Evolutionary conservation across 371 early-diverging fungal species (phyloP).

Genomic region (Zopfochytrium polystomum): DNA sequence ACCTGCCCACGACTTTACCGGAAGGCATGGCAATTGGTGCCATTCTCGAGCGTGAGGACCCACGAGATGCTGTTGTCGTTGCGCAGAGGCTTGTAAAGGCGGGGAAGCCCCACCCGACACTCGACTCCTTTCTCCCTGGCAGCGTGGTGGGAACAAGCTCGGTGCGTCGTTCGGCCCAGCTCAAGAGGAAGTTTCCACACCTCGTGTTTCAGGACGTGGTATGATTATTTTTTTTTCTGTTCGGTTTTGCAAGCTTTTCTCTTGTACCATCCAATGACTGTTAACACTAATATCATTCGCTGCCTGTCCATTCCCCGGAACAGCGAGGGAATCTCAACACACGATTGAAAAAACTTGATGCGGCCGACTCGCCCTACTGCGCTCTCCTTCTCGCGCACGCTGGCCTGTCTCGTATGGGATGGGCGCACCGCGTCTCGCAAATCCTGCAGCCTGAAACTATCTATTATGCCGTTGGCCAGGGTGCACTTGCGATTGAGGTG

Average conservation of each 20-base stretch:
- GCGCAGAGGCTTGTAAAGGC: slow-evolving; percentile 25
- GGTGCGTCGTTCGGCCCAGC: slow-evolving; percentile 85
- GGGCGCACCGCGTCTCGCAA: slow-evolving; percentile 68
- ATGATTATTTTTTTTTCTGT: slow-evolving; percentile 30
- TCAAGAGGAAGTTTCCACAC: slow-evolving; percentile 74
- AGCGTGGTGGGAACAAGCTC: slow-evolving; percentile 89
- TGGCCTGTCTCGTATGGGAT: slow-evolving; percentile 70
- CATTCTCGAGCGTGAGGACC: slow-evolving; percentile 80
- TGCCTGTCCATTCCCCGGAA: slow-evolving; percentile 3
- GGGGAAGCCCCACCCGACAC: slow-evolving; percentile 27
- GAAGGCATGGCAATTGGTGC: slow-evolving; percentile 81
- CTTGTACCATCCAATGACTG: background rate
- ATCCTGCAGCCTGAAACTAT: slow-evolving; percentile 59
- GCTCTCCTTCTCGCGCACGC: slow-evolving; percentile 89
- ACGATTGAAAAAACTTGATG: slow-evolving; percentile 86
- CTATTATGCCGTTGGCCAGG: slow-evolving; percentile 93
- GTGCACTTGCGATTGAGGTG: slow-evolving; percentile 87
- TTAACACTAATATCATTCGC: background rate
- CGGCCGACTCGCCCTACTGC: slow-evolving; percentile 63
- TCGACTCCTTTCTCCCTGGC: slow-evolving; percentile 71
- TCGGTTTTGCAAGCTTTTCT: background rate
- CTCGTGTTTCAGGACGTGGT: slow-evolving; percentile 79
- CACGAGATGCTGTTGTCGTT: slow-evolving; percentile 85
- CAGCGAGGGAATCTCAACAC: slow-evolving; percentile 80
- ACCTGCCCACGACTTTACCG: slow-evolving; percentile 87